Evolutionary conservation across 2,329 filamentous ascomycete species (phyloP).

Genomic region (Hyphodiscus sp.): DNA sequence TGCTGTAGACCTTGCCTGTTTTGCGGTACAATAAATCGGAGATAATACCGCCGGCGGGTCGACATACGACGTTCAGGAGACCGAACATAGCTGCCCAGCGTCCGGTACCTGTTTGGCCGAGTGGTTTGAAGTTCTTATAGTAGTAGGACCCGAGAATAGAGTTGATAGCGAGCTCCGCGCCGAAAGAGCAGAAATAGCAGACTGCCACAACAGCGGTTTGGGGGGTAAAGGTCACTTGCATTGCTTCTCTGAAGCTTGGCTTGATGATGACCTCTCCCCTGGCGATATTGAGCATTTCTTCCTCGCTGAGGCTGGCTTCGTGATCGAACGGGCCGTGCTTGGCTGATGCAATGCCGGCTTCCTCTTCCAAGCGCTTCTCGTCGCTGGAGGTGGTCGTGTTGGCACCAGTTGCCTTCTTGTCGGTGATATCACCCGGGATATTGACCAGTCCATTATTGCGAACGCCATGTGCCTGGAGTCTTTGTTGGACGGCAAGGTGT

Average conservation of each 20-base stretch:
- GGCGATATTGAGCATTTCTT: conserved; percentile 47
- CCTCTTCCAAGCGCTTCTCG: conserved; percentile 38
- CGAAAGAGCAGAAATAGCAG: conserved; percentile 59
- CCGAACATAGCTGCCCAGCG: conserved; percentile 70
- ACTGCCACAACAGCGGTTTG: conserved; percentile 49
- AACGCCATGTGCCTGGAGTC: conserved; percentile 39
- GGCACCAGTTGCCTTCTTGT: conserved; percentile 6
- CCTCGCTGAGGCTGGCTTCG: conserved; percentile 41
- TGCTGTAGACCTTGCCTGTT: conserved; percentile 49
- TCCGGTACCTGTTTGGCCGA: conserved; percentile 49
- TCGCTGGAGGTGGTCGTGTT: conserved; percentile 5
- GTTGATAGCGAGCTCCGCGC: conserved; percentile 57
- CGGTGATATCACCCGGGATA: conserved; percentile 27
- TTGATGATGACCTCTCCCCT: conserved; percentile 46
- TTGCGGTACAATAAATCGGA: conserved; percentile 35
- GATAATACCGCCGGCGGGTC: conserved; percentile 57
- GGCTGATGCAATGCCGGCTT: conserved; percentile 39
- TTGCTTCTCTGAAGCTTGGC: conserved; percentile 46
- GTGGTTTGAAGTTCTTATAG: conserved; percentile 50
- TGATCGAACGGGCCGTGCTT: conserved; percentile 33
- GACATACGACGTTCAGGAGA: conserved; percentile 62
- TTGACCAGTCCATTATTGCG: conserved; percentile 31
- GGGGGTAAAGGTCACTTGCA: conserved; percentile 41
- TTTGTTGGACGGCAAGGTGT: conserved; percentile 35
- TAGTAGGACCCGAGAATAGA: conserved; percentile 53